Evolutionary conservation across 2,329 filamentous ascomycete genomes (phyloP).

Genomic region (Epichloe typhina): DNA sequence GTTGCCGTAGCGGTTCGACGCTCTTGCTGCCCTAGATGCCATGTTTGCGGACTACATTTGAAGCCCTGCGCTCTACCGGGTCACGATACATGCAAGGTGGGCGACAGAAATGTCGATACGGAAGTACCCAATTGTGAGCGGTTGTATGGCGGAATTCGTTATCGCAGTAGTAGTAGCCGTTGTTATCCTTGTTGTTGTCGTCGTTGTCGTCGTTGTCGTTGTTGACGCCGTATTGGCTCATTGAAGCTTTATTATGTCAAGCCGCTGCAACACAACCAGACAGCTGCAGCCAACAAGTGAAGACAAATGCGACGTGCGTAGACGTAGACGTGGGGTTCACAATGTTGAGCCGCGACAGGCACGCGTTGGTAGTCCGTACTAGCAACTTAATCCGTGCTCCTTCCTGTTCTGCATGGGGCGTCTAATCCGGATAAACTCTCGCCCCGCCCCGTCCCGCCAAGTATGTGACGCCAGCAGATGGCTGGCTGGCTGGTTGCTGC

Average conservation of each 20-base stretch:
- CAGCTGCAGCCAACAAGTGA: not conserved
- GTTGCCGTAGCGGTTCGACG: constrained; percentile 31
- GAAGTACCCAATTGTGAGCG: too few relatives aligned
- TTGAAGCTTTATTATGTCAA: not conserved
- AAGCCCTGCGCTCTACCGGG: constrained; percentile 4
- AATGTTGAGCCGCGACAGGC: not conserved
- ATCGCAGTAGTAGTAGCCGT: too few relatives aligned
- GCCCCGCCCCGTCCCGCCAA: not conserved
- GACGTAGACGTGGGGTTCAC: not conserved
- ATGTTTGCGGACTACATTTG: constrained; percentile 27
- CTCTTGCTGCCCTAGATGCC: constrained; percentile 28
- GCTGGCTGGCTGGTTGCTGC: not conserved
- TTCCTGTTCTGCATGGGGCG: not conserved
- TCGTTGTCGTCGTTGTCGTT: too few relatives aligned
- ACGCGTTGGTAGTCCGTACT: not conserved
- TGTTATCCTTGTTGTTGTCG: too few relatives aligned
- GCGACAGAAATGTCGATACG: too few relatives aligned
- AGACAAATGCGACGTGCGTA: not conserved
- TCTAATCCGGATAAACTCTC: constrained; percentile 2
- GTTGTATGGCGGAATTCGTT: too few relatives aligned
- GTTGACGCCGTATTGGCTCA: not conserved
- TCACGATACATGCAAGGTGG: not conserved
- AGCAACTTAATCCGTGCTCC: too few relatives aligned
- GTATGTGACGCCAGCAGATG: not conserved
- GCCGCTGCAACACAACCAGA: not conserved